Evolutionary conservation across 202 grass and related monocot species (phyloP), one percentile per base, ranked within the genome.

Genomic region (Zoysia matrella): DNA sequence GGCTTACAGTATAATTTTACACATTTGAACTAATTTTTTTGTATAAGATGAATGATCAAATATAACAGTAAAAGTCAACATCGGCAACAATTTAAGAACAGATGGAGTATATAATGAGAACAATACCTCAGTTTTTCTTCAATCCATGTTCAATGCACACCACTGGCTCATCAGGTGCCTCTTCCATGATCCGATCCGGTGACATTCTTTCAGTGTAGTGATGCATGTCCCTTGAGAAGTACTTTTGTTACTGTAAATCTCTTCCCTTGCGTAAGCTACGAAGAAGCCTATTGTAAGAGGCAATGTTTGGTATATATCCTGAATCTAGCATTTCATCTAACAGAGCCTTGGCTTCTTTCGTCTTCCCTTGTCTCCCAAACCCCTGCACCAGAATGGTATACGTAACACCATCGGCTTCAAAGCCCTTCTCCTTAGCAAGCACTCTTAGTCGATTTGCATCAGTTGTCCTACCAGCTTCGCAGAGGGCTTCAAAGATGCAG

Each of bases 271-370:
- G 77, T 57, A 97, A 86, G 56, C 62, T 57, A 82, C 92, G 77
- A 80, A 89, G 85, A 58, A 92, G 83, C 85, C 40, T 87, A 72
- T 94, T 94, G 73, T 97, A 97, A 73, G 80, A 88, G 3, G 78
- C 76, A 77, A 97, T 97, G 47, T 94, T 97, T 65, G 89, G 85
- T 89, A 97, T 85, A 77, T 89, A 94, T 76, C 86, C 94, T 71
- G 51, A 76, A 89, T 94, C 89, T 12, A 97, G 78, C 91, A 94
- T 97, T 75, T 94, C 94, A 78, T 94, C 79, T 83, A 97, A 79
- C 52, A 97, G 77, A 79, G 39, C 67, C 81, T 90, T 73, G 16
- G 89, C 94, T 74, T 97, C 89, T 15, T 82, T 89, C 61, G 7
- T 83, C 60, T 71, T 92, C 50, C 91, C 85, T 73, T 97, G 85